Base-by-base conservation (phyloP, 352 stramenopile species). In the Globisporangium yorkense region DNA sequence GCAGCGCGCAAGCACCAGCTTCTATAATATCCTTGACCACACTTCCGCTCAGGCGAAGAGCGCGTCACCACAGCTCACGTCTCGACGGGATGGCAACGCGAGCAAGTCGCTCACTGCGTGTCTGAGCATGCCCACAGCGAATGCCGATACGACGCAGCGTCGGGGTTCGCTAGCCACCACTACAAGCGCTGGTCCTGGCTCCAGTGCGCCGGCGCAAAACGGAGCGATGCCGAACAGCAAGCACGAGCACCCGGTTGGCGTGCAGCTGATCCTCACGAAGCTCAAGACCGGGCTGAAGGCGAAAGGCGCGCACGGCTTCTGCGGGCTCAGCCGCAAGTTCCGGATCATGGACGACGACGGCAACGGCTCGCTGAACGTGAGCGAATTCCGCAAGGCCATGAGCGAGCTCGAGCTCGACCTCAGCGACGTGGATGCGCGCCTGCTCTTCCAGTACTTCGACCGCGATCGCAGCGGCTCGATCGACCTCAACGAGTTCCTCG, bases 371-470 rank as follows among this genome's bases (percentile, higher is more conserved):
- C 62, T 97, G 33, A 88, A 81, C 63, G 56, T 93, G 20, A 49
- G 57, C 50, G 88, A 96, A 59, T 95, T 97, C 57, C 77, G 84
- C 24, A 74, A 77, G 51, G 79, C 74, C 16, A 71, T 93, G 45
- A 57, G 56, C 20, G 80, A 85, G 13, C 78, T 76, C 24, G 66
- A 76, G 18, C 61, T 94, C 44, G 68, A 81, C 7, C 66, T 85
- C 12, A 75, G 54, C 1, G 80, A 90, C 51, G 68, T 66, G 7
- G 80, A 93, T 41, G 53, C 82, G 31, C 78, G 83, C 13, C 54
- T 91, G 16, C 67, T 94, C 6, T 94, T 96, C 59, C 67, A 89
- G 53, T 87, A 81, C 54, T 90, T 97, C 51, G 90, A 97, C 63
- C 69, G 63, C 29, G 84, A 97, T 61, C 62, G 75, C 21, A 88